Base-by-base conservation (phyloP, 352 stramenopile genomes). In the Thalassiosira exigua region DNA sequence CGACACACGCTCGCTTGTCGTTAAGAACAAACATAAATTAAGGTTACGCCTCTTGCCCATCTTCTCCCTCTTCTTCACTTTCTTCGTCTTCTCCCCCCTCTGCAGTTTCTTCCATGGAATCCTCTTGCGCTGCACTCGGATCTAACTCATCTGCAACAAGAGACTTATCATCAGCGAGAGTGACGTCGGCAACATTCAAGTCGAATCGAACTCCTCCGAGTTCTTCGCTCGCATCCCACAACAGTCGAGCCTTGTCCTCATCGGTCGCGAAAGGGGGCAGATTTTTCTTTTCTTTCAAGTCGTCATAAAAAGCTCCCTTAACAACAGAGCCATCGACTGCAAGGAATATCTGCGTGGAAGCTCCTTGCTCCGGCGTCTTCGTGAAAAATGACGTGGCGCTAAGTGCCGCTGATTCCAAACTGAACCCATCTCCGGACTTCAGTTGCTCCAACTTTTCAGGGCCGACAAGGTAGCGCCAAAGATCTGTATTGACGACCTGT, bases 151-250 rank as follows among this genome's bases (percentile, higher is more conserved):
- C n/a, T n/a, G n/a, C n/a, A n/a, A n/a, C n/a, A n/a, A n/a, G n/a
- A n/a, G n/a, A n/a, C n/a, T n/a, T n/a, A n/a, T n/a, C n/a, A n/a
- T n/a, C n/a, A n/a, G n/a, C n/a, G 36, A 44, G 36, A 14, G 36
- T 44, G 36, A 14, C 36, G 14, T 44, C 36, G 36, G 14, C 7
- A 44, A 62, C 50, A 75, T 39, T 75, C 22, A 33, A 82, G 5
- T 2, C 51, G 19, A 74, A 85, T 82, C 3, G 32, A 51, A 7
- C 65, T 4, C 58, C 57, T 39, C 57, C 17, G 33, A 69, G 50
- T 46, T 82, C 36, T 51, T 86, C 74, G 56, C 67, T 81, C 1
- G 72, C 33, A 26, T 82, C 66, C 79, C 79, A 87, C 30, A 87
- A 50, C 19, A 26, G 1, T 19, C 33, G 2, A 7, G 62, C 56